These are phyloP conservation scores for Starmerella apicola DNA, from an alignment of 805 yeast species.

Conservation along the genomic window DNA sequence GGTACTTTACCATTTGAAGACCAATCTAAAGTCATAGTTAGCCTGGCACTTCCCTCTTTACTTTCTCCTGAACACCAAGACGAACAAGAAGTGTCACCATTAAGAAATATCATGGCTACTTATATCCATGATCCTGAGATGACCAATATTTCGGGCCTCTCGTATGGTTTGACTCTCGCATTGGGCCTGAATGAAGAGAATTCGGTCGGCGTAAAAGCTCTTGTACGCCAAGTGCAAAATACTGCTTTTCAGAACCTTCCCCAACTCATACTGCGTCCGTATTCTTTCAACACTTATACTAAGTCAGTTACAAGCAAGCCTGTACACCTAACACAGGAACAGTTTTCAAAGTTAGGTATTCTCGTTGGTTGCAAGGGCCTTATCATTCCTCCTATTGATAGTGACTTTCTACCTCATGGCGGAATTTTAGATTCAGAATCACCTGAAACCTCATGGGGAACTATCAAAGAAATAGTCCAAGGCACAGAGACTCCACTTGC, in stretches of 20 bases:
- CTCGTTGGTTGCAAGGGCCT: constrained; percentile 12
- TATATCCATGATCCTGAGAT: constrained; percentile 32
- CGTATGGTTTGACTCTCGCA: constrained; percentile 42
- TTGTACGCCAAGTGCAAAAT: constrained; percentile 35
- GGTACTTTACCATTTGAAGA: constrained; percentile 7
- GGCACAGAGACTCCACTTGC: constrained; percentile 17
- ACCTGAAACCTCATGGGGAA: constrained; percentile 10
- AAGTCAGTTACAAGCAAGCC: constrained; percentile 1
- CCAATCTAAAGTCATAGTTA: constrained; percentile 3
- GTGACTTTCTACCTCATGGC: constrained; percentile 9
- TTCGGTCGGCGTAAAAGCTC: constrained; percentile 38
- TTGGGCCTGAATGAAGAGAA: constrained; percentile 38
- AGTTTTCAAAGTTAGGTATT: constrained; percentile 9
- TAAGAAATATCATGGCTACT: constrained; percentile 39
- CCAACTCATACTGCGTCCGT: constrained; percentile 42
- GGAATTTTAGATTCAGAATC: constrained; percentile 13
- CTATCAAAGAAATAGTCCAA: neutral
- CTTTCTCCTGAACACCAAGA: neutral
- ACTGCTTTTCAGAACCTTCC: constrained; percentile 27
- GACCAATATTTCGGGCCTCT: constrained; percentile 27
- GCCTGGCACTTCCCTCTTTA: constrained; percentile 8
- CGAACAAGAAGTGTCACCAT: constrained; percentile 18
- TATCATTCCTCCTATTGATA: constrained; percentile 15
- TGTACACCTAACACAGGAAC: neutral
- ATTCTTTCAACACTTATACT: constrained; percentile 23